These are phyloP conservation scores for Coemansia sp. DNA, from an alignment of 192 early-diverging fungal species.

Conservation along the genomic window DNA sequence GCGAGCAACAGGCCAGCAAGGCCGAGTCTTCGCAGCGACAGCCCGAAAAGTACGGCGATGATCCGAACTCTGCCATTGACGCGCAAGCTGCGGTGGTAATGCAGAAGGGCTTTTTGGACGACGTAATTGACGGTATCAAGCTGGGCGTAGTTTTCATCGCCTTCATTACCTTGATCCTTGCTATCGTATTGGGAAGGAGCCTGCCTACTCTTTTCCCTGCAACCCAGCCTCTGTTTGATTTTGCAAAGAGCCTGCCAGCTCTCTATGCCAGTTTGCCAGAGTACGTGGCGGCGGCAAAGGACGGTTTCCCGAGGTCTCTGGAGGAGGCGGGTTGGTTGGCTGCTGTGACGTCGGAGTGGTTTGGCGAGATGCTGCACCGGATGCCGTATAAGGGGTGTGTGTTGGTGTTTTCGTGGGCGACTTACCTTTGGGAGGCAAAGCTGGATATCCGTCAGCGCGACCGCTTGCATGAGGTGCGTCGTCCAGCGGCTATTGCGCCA, in stretches of 20 bases:
- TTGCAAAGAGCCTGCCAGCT: constrained; percentile 14
- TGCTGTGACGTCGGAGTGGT: neutral
- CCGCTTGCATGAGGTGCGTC: constrained; percentile 62
- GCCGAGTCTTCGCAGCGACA: constrained; percentile 4
- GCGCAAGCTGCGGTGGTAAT: constrained; percentile 47
- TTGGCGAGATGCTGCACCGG: constrained; percentile 24
- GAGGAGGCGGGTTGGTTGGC: constrained; percentile 18
- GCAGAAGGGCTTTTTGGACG: constrained; percentile 54
- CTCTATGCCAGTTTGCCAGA: constrained; percentile 23
- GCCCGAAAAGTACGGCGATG: constrained; percentile 25
- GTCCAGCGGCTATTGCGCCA: constrained; percentile 68
- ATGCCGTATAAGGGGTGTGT: constrained; percentile 81
- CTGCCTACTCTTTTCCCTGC: constrained; percentile 44
- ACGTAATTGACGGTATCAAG: constrained; percentile 51
- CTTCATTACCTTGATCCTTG: constrained; percentile 34
- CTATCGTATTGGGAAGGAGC: constrained; percentile 31
- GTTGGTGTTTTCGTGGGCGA: constrained; percentile 65
- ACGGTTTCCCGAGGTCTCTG: constrained; percentile 14
- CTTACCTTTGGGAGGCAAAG: constrained; percentile 81
- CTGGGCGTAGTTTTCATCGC: constrained; percentile 32
- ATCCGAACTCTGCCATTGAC: constrained; percentile 30
- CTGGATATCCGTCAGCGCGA: constrained; percentile 78
- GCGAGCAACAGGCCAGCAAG: constrained; percentile 9
- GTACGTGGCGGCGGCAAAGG: constrained; percentile 1
- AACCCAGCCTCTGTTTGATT: constrained; percentile 37